These are phyloP conservation scores for Raffaelea deltoideospora DNA, from an alignment of 2,329 filamentous ascomycete genomes.

Conservation along the genomic window DNA sequence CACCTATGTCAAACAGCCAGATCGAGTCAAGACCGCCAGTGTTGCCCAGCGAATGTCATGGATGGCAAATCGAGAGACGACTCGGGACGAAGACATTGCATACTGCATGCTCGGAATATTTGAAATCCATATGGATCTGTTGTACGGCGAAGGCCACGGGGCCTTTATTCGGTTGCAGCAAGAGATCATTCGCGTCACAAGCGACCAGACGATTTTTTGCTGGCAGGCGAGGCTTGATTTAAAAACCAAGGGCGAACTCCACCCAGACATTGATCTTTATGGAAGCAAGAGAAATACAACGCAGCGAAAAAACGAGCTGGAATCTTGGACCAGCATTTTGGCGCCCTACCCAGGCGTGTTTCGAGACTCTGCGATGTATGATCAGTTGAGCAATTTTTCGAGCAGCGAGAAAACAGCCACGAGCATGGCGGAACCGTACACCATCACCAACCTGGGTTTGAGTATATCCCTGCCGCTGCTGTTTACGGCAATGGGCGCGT, in stretches of 20 bases:
- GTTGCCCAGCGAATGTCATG: constrained; percentile 14
- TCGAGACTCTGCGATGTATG: constrained; percentile 3
- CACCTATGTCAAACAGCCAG: constrained; percentile 8
- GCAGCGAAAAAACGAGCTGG: background rate
- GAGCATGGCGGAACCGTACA: background rate
- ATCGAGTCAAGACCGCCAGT: constrained; percentile 3
- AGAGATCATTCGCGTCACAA: constrained; percentile 13
- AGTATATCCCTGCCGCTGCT: constrained; percentile 6
- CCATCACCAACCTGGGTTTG: constrained; percentile 8
- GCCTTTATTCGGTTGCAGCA: constrained; percentile 14
- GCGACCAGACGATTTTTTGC: constrained; percentile 16
- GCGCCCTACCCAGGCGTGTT: constrained; percentile 7
- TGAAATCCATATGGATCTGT: constrained; percentile 15
- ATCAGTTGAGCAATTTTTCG: background rate
- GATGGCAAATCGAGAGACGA: constrained; percentile 11
- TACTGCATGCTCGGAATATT: constrained; percentile 16
- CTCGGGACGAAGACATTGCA: constrained; percentile 12
- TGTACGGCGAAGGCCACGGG: constrained; percentile 15
- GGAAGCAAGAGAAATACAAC: background rate
- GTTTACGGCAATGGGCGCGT: constrained; percentile 5
- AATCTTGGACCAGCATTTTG: constrained; percentile 7
- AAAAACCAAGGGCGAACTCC: background rate
- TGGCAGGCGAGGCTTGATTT: constrained; percentile 7
- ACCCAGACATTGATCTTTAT: background rate
- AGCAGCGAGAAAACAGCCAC: background rate